Evolutionary conservation across 148 eudicot genomes (phyloP).

Genomic region (Persicaria tinctoria): DNA sequence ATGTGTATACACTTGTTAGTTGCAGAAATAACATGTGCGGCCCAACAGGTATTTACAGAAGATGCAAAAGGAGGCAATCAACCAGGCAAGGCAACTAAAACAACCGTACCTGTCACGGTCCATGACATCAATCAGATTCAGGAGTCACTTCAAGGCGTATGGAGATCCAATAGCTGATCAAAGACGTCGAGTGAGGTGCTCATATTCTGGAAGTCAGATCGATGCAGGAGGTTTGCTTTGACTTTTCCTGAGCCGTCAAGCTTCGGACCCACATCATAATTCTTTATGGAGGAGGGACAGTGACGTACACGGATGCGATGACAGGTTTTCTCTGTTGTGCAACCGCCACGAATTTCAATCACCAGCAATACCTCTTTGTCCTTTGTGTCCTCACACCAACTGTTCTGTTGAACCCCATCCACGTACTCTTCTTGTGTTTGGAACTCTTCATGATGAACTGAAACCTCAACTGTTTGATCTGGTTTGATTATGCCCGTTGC

Average conservation of each 20-base stretch:
- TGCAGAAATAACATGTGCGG: not conserved
- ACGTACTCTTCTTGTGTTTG: conserved; percentile 68
- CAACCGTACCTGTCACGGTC: conserved; percentile 7
- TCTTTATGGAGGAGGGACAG: conserved; percentile 40
- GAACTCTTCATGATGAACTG: conserved; percentile 64
- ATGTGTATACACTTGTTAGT: not conserved
- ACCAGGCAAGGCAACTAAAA: conserved; percentile 8
- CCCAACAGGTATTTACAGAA: not conserved
- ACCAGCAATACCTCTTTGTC: conserved; percentile 75
- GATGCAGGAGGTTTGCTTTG: conserved; percentile 45
- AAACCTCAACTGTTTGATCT: conserved; percentile 60
- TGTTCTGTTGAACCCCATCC: conserved; percentile 72
- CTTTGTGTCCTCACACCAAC: conserved; percentile 92
- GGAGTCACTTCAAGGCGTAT: conserved; percentile 36
- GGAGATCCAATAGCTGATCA: conserved; percentile 51
- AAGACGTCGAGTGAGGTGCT: conserved; percentile 50
- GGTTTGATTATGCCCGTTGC: conserved; percentile 67
- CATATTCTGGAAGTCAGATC: conserved; percentile 49
- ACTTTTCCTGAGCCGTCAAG: conserved; percentile 14
- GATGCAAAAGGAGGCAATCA: not conserved
- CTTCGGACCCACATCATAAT: conserved; percentile 22
- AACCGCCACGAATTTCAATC: conserved; percentile 53
- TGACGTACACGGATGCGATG: conserved; percentile 85
- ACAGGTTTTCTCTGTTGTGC: conserved; percentile 36
- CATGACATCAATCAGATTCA: not conserved